Evolutionary conservation across 1,284 basidiomycete genomes (phyloP), one percentile per base, ranked within the genome.

Genomic region (Inonotus obliquus): DNA sequence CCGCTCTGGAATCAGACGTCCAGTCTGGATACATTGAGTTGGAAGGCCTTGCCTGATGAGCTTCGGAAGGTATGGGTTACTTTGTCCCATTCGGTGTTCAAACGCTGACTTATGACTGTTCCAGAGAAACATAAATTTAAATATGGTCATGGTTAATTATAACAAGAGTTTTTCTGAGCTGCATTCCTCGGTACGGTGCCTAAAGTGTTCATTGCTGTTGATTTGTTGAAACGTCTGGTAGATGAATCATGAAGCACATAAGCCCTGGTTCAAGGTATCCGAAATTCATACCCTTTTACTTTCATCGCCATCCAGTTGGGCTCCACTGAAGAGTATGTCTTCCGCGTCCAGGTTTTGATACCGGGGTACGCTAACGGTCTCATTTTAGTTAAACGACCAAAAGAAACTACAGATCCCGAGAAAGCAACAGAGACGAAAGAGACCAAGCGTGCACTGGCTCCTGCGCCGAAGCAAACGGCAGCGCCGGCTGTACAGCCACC

Each of bases 31-130:
- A 70, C 71, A n/a, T 72, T 84, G 9, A 79, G 77, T 2, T 91
- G 89, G 89, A 80, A 83, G n/a, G 76, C 78, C 1, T 69, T 91
- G 1, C 82, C 87, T 0, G 54, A 65, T 4, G 89, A 90, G 69
- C 68, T 91, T 21, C 81, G 78, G 59, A 87, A 86, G 76, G 89
- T 84, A 19, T 17, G 51, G 13, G 73, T 68, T 14, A 62, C 63
- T 0, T 32, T 45, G 25, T 51, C 27, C 23, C 35, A n/a, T 56
- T 17, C 44, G 29, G 27, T 32, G 9, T 48, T 21, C 44, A 21
- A 17, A 6, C 10, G 19, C 47, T 32, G 49, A 45, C 52, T 59
- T 52, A 49, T 44, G 29, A 14, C 57, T 61, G 38, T 29, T 38
- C 37, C 64, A 90, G 88, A 76, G 87, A 66, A 81, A 83, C 58